A percentile compares a stretch with the other conserved stretches of the same genome.
These are phyloP conservation scores for Schizophyllum amplum DNA, from an alignment of 1,284 basidiomycete genomes.

Conservation along the genomic window DNA sequence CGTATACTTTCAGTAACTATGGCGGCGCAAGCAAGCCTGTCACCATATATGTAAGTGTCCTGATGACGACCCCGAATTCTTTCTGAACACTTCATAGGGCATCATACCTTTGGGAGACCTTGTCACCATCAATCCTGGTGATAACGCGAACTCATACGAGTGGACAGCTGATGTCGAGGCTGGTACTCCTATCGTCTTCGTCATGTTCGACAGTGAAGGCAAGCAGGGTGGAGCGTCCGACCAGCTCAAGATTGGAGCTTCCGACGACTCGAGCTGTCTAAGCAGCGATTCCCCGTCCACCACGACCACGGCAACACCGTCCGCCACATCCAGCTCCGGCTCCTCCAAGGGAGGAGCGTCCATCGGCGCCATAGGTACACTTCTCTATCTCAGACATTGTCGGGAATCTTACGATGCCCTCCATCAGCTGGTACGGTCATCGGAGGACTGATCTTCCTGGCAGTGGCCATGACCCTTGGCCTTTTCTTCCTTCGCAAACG, in stretches of 20 bases:
- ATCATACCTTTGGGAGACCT: slow-evolving; percentile 56
- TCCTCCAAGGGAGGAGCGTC: slow-evolving; percentile 24
- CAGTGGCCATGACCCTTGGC: slow-evolving; percentile 39
- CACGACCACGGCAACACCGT: slow-evolving; percentile 19
- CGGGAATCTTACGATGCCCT: background rate
- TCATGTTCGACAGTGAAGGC: slow-evolving; percentile 39
- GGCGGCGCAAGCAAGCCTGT: slow-evolving; percentile 47
- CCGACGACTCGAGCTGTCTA: slow-evolving; percentile 11
- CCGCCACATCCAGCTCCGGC: slow-evolving; percentile 24
- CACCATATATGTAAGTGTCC: slow-evolving; percentile 42
- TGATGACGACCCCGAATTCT: too few species aligned
- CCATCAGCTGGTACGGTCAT: slow-evolving; percentile 48
- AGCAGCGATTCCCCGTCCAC: slow-evolving; percentile 28
- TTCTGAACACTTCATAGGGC: slow-evolving; percentile 32
- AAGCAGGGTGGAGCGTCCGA: slow-evolving; percentile 5
- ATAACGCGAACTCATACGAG: slow-evolving; percentile 32
- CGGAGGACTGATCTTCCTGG: slow-evolving; percentile 46
- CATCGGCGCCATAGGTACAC: slow-evolving; percentile 24
- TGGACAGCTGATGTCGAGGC: slow-evolving; percentile 55
- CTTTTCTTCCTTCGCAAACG: slow-evolving; percentile 40
- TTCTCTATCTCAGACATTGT: background rate
- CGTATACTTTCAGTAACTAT: slow-evolving; percentile 45
- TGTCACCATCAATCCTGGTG: slow-evolving; percentile 38
- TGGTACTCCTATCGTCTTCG: slow-evolving; percentile 53
- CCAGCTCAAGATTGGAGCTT: slow-evolving; percentile 1